phyloP scores from a whole-genome alignment of 1,284 basidiomycete genomes.

The Ustilago sp. region DNA sequence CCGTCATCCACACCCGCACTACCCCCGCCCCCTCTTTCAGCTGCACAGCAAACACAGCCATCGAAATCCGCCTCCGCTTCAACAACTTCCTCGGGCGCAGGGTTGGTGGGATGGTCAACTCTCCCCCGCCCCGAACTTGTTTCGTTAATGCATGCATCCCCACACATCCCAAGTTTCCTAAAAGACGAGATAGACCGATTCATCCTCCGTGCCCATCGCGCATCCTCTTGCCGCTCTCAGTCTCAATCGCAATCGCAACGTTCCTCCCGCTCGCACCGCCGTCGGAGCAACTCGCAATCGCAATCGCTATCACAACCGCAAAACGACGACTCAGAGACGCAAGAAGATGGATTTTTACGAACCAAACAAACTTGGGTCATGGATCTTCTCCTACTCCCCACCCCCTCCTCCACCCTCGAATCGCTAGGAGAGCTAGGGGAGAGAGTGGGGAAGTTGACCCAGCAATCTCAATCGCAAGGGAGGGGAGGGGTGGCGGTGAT shows the following conservation, averaged over 20 bases:
- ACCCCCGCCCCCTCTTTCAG: conserved; percentile 7
- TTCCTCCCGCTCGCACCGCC: not conserved
- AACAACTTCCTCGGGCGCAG: conserved; percentile 10
- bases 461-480: conserved; percentile 11
- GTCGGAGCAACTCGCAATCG: conserved; percentile 20
- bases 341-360: conserved; percentile 41
- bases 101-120: conserved; percentile 17
- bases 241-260: conserved; percentile 13
- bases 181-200: conserved; percentile 48
- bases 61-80: conserved; percentile 1
- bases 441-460: conserved; percentile 5
- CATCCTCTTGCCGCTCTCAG: not conserved
- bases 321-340: conserved; percentile 46
- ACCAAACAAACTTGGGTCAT: conserved; percentile 45
- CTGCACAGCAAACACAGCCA: not conserved
- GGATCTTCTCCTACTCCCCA: conserved; percentile 31
- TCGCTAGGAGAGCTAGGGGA: not conserved
- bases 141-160: conserved; percentile 29
- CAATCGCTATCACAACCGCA: conserved; percentile 8
- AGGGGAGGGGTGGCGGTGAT: conserved; percentile 15
- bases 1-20: conserved; percentile 26
- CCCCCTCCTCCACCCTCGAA: not conserved
- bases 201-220: conserved; percentile 22
- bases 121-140: conserved; percentile 33
- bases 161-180: conserved; percentile 37